Evolutionary conservation across 2,329 filamentous ascomycete genomes (phyloP), one percentile per base, ranked within the genome.

Genomic region (Graphilbum fragrans): DNA sequence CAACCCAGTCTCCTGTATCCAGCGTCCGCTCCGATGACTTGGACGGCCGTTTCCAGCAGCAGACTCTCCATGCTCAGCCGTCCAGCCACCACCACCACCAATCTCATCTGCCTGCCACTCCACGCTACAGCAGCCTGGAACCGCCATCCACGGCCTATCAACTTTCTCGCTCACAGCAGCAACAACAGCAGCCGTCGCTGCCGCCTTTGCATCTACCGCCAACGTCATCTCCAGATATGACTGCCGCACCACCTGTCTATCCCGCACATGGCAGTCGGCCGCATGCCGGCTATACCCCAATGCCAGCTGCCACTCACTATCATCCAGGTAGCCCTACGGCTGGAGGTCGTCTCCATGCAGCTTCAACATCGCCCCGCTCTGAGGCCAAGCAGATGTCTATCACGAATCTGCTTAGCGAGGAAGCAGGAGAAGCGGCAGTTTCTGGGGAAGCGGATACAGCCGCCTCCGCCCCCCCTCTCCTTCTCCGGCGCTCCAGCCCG

Each of bases 381-480:
- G 54, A 54, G 33, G 27, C 49, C 22, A 55, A 52, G 41, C 52
- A 52, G 17, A 58, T 59, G 54, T 53, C 52, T 38, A 58, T 59
- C 34, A 53, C 51, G 17, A 56, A 49, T 44, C 52, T 59, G 8
- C 49, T 59, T 5, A 51, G 48, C 44, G 49, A 50, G 16, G 48
- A 50, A n/a, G 42, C 42, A 17, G 34, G n/a, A 25, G 20, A 14
- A 16, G 22, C 6, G 34, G 37, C 37, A 37, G 41, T 29, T 21
- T 31, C 27, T 14, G 27, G 3, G 12, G 27, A 12, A 37, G 33
- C 19, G 25, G 11, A 3, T 34, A 14, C 34, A 43, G 23, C 22
- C 23, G 17, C 22, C 11, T 35, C 37, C 14, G 25, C 25, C 8
- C 25, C 25, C 8, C 25, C 25, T n/a, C n/a, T n/a, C n/a, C n/a